Percentiles rank a stretch among this genome's conserved stretches.
Evolutionary conservation across 129 eudicot genomes (phyloP).

Genomic region (Apium graveolens): DNA sequence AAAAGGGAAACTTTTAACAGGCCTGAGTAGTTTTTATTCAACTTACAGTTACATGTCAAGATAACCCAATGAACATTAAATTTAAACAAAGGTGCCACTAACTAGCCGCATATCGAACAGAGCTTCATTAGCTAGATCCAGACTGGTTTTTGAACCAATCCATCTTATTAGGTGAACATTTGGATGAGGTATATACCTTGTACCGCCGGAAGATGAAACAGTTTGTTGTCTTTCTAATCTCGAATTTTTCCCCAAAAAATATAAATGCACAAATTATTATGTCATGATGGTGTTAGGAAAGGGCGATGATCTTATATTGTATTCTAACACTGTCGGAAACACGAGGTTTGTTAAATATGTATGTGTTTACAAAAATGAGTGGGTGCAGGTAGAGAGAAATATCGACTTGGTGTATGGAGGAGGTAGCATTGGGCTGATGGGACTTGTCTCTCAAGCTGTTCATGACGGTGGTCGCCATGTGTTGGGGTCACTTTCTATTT

Average conservation of each 20-base stretch:
- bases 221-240: background rate
- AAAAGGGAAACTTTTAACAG: no score
- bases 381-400: slow-evolving; percentile 72
- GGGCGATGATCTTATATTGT: background rate
- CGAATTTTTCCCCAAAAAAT: background rate
- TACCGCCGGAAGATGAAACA: no score
- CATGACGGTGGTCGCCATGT: slow-evolving; percentile 90
- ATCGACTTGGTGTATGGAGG: slow-evolving; percentile 83
- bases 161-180: background rate
- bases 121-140: background rate
- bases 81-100: background rate
- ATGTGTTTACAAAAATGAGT: background rate
- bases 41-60: slow-evolving; percentile 22
- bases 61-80: slow-evolving; percentile 4
- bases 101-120: background rate
- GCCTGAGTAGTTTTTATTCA: no score
- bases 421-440: slow-evolving; percentile 84
- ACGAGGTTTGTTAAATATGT: background rate
- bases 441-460: slow-evolving; percentile 70
- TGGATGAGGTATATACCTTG: background rate
- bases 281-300: no score
- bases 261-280: no score
- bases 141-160: background rate
- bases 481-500: slow-evolving; percentile 53
- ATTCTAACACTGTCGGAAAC: background rate